phyloP scores from a whole-genome alignment of 441 rosid species.

The Pelargonium fulgidum region DNA sequence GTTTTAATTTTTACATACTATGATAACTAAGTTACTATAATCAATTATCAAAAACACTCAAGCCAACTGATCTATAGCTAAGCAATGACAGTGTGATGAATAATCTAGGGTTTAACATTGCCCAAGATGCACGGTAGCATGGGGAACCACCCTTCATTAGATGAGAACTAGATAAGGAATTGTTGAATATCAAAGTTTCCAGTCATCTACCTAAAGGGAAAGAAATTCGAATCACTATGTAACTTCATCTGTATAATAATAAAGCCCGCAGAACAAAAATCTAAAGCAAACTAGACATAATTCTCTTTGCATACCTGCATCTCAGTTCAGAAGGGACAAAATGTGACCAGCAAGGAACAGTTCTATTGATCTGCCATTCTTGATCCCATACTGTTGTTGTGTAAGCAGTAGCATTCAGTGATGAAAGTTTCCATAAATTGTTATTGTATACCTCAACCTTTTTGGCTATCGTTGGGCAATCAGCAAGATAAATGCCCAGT shows the following conservation, averaged over 20 bases:
- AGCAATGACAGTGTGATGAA: no score
- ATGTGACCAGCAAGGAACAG: constrained; percentile 95
- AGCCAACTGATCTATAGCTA: no score
- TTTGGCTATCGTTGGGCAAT: constrained; percentile 50
- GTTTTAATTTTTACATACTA: no score
- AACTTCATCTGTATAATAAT: no score
- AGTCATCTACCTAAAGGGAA: background rate
- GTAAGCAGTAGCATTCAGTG: constrained; percentile 46
- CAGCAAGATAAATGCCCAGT: constrained; percentile 68
- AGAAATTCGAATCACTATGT: background rate
- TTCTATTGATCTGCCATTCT: constrained; percentile 64
- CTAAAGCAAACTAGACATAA: background rate
- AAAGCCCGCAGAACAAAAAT: background rate
- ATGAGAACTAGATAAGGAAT: background rate
- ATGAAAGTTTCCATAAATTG: constrained; percentile 62
- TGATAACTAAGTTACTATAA: no score
- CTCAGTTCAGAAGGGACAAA: constrained; percentile 43
- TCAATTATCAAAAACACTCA: no score
- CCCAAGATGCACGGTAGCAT: background rate
- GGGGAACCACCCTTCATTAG: background rate
- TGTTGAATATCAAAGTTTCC: background rate
- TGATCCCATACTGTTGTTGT: constrained; percentile 52
- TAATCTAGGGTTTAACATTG: background rate
- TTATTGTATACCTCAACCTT: constrained; percentile 48
- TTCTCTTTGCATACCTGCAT: constrained; percentile 41